These are phyloP conservation scores for Globisporangium mamillatum DNA, from an alignment of 352 stramenopile genomes.

Conservation along the genomic window DNA sequence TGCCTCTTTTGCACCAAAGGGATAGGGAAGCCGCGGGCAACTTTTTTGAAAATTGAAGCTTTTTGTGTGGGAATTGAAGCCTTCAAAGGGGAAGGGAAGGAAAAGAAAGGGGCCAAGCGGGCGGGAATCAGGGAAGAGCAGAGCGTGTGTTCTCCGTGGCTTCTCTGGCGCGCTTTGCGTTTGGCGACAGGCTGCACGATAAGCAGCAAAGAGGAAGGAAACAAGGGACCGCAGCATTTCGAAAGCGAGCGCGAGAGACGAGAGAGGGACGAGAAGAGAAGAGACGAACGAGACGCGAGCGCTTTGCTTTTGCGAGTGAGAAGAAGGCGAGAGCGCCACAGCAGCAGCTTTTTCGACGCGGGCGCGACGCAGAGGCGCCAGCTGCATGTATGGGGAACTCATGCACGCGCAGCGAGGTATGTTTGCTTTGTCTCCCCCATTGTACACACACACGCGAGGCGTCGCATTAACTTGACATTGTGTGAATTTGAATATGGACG, in stretches of 20 bases:
- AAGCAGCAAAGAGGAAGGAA: background rate
- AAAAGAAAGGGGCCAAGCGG: constrained; percentile 4
- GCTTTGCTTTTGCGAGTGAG: background rate
- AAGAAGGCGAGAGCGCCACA: background rate
- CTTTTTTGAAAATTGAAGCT: constrained; percentile 9
- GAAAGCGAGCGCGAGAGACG: constrained; percentile 10
- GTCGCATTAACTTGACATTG: background rate
- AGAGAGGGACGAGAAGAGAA: constrained; percentile 1
- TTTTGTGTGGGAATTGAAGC: constrained; percentile 1
- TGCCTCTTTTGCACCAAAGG: constrained; percentile 5
- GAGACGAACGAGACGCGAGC: constrained; percentile 1
- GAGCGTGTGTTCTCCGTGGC: background rate
- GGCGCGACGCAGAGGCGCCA: background rate
- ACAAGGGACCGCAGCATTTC: constrained; percentile 7
- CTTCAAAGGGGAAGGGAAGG: background rate
- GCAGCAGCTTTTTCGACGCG: constrained; percentile 2
- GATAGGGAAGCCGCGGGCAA: constrained; percentile 6
- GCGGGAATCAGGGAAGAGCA: constrained; percentile 6
- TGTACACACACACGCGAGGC: background rate
- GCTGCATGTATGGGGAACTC: constrained; percentile 51
- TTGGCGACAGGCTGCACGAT: background rate
- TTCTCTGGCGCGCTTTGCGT: constrained; percentile 7
- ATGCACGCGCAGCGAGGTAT: constrained; percentile 57
- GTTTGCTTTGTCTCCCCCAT: background rate
- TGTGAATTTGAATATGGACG: background rate